Base-by-base conservation (phyloP, 148 eudicot species). In the Polygonum aviculare region DNA sequence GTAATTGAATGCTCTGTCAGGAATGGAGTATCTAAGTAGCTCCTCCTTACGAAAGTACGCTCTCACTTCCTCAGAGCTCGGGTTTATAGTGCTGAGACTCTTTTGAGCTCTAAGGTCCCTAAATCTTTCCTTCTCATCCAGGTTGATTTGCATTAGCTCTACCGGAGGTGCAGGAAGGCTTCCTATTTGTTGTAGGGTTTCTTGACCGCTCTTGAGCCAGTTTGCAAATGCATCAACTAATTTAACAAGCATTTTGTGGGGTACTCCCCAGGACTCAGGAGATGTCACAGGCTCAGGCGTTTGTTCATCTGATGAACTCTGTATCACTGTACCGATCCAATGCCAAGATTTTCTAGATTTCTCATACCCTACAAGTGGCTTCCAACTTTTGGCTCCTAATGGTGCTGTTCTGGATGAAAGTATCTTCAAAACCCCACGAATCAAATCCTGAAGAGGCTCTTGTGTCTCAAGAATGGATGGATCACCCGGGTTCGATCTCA, bases 141-240 rank as follows among this genome's bases (percentile, higher is more conserved):
- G 74, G 79, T 85, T 88, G 78, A 69, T 81, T 81, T 89, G 93
- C 93, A 82, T 79, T 65, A 95, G 81, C 35, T 87, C 84, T 74
- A 80, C 52, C 39, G 98, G 98, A 2, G 98, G 98, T 54, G 88
- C 79, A 80, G 98, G 97, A 76, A 95, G 92, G 77, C 97, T 90
- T 69, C 96, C 97, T 41, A 95, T 88, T 80, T 90, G 92, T 81
- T 81, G 94, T 51, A 92, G 87, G 33, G 97, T 90, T 81, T 95
- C 98, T 84, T 90, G 97, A 76, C 96, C 88, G 80, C 87, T 88
- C 83, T 92, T 89, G 39, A 95, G 90, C 98, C 98, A 95, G 77
- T 89, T 92, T 77, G 98, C 98, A 82, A 90, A 92, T 14, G 97
- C 77, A 74, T 95, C 98, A 72, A 95, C 98, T 45, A 95, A 79